A percentile compares a stretch with the other conserved stretches of the same genome.
These are phyloP conservation scores for Cordyceps militaris DNA, from an alignment of 2,329 filamentous ascomycete genomes.

Conservation along the genomic window DNA sequence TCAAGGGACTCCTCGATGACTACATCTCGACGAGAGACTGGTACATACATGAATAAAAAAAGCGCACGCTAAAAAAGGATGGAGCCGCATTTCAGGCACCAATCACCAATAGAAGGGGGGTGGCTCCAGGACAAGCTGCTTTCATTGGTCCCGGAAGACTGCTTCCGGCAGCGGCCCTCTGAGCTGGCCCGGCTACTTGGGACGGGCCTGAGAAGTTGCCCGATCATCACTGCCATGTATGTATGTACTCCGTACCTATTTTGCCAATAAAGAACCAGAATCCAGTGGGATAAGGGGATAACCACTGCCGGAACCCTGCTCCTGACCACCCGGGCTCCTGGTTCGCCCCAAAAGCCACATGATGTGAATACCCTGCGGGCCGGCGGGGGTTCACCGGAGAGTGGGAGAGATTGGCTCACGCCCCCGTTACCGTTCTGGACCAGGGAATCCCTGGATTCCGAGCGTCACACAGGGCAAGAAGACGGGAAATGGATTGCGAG, in stretches of 20 bases:
- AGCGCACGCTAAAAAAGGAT: neutral
- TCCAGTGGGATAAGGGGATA: too few species aligned
- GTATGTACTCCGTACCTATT: too few species aligned
- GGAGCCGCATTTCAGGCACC: neutral
- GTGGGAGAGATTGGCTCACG: neutral
- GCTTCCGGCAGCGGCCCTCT: neutral
- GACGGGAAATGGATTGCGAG: neutral
- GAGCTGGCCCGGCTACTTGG: neutral
- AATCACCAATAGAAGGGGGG: neutral
- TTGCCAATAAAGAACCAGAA: too few species aligned
- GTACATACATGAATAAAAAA: too few species aligned
- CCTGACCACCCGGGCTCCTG: neutral
- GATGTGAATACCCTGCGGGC: conserved; percentile 2
- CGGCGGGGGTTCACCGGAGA: conserved; percentile 1
- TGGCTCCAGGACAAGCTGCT: neutral
- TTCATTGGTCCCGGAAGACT: neutral
- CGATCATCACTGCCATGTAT: neutral
- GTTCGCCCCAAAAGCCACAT: neutral
- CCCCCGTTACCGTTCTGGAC: neutral
- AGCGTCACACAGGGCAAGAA: neutral
- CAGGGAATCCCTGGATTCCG: neutral
- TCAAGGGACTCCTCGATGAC: too few species aligned
- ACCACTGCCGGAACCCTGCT: neutral
- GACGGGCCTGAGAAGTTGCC: neutral
- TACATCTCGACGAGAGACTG: too few species aligned